phyloP scores from a whole-genome alignment of 2,329 filamentous ascomycete species.

The Fusarium floridanum region DNA sequence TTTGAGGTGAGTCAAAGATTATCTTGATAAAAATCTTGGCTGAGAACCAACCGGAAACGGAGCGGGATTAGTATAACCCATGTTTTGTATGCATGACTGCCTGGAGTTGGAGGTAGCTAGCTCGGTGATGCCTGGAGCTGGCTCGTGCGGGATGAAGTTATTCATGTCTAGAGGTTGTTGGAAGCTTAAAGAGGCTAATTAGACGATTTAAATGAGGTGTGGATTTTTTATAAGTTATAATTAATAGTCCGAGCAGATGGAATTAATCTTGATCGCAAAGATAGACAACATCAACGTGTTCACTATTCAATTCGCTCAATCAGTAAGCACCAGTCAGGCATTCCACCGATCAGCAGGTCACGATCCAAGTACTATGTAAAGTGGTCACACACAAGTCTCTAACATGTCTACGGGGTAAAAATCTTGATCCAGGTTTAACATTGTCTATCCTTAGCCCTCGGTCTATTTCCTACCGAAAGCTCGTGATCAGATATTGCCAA shows the following conservation, averaged over 20 bases:
- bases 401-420: not conserved
- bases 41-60: not conserved
- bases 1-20: not conserved
- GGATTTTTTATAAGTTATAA: no score
- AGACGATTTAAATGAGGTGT: no score
- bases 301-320: not conserved
- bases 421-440: no score
- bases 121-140: not conserved
- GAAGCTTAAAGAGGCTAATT: no score
- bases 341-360: not conserved
- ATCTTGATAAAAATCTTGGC: not conserved
- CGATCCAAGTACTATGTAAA: not conserved
- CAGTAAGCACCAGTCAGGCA: not conserved
- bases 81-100: not conserved
- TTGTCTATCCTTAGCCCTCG: not conserved
- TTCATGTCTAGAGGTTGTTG: not conserved
- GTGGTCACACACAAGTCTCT: not conserved
- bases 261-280: not conserved
- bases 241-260: no score
- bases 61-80: conserved; percentile 5
- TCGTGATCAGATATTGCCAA: not conserved
- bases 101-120: not conserved
- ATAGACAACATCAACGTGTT: not conserved
- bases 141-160: not conserved
- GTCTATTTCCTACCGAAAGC: not conserved